Evolutionary conservation across 805 yeast species (phyloP), one percentile per base, ranked within the genome.

Genomic region (Lachancea kluyveri): DNA sequence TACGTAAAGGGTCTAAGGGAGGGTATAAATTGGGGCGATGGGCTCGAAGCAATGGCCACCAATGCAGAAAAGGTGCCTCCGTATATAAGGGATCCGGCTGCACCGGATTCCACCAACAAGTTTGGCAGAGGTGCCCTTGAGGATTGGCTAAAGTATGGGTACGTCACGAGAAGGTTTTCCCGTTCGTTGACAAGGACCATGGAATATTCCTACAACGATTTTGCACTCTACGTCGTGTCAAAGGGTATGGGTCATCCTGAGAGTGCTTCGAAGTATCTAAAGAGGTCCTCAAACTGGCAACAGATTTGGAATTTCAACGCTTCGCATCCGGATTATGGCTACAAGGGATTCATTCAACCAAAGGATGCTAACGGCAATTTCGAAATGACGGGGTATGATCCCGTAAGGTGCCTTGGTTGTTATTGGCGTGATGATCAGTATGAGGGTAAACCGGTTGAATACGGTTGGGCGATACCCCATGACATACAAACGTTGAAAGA

Each of bases 201-300:
- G 45, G 66, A 61, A 31, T 61, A 59, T 40, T 40, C 63, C 4
- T 58, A 58, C 37, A 55, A 61, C 35, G 65, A 60, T 40, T 61
- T 45, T 38, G 60, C 59, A 1, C 31, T 61, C 9, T 42, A 55
- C 6, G 57, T 54, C 14, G 61, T 58, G 11, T 62, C 65, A 3
- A 24, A 45, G 15, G 63, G 61, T 1, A 40, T 59, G 20, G 54
- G 53, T 4, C 39, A 43, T 16, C 23, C 33, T 4, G 33, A 33
- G 5, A 54, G 48, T 8, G 41, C 46, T 33, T 33, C 42, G 5
- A 52, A 52, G 29, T 61, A 60, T 33, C 45, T 57, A 37, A 36
- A 47, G 12, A 43, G 65, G 30, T 56, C 63, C 2, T 43, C 58
- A 1, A 45, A 52, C 31, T 61, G 66, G 66, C 56, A 55, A 35